Percentiles rank a stretch among this genome's conserved stretches.
Evolutionary conservation across 192 early-diverging fungal genomes (phyloP).

Genomic region (Glomus cerebriforme): DNA sequence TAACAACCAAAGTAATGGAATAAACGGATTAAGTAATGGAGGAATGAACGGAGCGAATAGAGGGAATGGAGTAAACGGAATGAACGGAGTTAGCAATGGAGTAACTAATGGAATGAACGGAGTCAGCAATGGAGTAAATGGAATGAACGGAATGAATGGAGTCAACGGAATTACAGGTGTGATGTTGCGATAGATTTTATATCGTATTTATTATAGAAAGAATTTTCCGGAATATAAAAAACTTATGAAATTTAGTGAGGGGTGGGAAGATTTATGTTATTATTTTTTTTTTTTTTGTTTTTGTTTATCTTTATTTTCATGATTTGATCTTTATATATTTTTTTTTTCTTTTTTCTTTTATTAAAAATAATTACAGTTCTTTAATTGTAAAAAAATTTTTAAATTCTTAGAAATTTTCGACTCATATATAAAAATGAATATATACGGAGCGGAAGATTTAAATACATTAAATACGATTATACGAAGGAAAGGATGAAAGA

Average conservation of each 20-base stretch:
- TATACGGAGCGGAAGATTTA: background rate
- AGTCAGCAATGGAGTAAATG: background rate
- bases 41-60: background rate
- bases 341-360: background rate
- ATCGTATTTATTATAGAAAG: no score
- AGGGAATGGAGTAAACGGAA: background rate
- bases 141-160: background rate
- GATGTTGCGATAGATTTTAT: background rate
- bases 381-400: background rate
- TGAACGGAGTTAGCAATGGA: background rate
- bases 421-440: background rate
- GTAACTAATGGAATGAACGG: background rate
- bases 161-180: background rate
- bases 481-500: background rate
- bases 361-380: background rate
- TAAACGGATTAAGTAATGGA: background rate
- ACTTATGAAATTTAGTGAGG: background rate
- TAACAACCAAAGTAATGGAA: slow-evolving; percentile 14
- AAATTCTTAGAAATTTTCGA: slow-evolving; percentile 21
- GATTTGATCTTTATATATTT: background rate
- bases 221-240: no score
- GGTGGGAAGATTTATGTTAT: background rate
- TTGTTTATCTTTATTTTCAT: background rate
- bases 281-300: background rate
- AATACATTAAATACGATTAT: background rate